A percentile compares a stretch with the other conserved stretches of the same genome.
These are phyloP conservation scores for Phanerochaete sordida DNA, from an alignment of 768 basidiomycete genomes.

Conservation along the genomic window DNA sequence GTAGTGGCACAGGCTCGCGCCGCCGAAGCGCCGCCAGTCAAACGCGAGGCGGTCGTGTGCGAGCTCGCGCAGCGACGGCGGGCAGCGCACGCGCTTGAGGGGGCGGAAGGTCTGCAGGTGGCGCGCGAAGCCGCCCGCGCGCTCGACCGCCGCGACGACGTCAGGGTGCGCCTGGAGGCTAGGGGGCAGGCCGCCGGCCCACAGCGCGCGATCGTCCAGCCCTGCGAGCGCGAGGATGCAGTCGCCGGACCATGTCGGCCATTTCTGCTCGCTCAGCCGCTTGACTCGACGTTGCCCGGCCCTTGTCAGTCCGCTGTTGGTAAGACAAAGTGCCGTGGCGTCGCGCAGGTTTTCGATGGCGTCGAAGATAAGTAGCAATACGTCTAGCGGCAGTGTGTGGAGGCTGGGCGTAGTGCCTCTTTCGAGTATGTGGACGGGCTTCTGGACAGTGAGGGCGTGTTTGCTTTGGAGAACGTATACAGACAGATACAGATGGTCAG, in stretches of 20 bases:
- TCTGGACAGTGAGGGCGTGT: background rate
- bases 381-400: background rate
- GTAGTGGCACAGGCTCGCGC: background rate
- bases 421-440: background rate
- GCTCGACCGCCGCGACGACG: too few relatives aligned
- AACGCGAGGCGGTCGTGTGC: background rate
- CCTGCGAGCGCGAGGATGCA: background rate
- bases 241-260: background rate
- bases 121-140: too few relatives aligned
- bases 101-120: too few relatives aligned
- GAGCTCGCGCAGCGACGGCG: too few relatives aligned
- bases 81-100: too few relatives aligned
- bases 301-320: background rate
- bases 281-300: background rate
- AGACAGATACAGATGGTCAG: background rate
- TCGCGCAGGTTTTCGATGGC: background rate
- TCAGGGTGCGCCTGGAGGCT: too few relatives aligned
- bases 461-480: background rate
- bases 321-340: background rate
- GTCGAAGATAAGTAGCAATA: background rate
- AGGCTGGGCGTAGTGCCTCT: background rate
- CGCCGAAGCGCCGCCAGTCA: background rate
- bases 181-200: too few relatives aligned
- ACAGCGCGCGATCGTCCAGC: background rate
- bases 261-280: background rate